A percentile compares a stretch with the other conserved stretches of the same genome.
phyloP scores from a whole-genome alignment of 1,139 yeast genomes.

The Debaryomyces sp. region DNA sequence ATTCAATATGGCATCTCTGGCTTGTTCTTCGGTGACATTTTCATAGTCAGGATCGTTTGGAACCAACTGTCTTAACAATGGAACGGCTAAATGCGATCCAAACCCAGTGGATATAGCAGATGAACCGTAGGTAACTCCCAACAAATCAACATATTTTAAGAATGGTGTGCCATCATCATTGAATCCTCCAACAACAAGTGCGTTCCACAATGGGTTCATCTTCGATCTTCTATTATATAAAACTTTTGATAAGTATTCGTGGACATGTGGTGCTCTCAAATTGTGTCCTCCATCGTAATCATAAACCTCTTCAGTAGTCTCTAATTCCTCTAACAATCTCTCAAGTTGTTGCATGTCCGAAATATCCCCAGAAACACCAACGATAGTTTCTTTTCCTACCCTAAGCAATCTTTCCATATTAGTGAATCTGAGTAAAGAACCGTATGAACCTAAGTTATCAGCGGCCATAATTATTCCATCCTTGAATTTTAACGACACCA shows the following conservation, averaged over 20 bases:
- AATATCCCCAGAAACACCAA: slow-evolving; percentile 94
- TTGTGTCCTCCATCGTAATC: slow-evolving; percentile 76
- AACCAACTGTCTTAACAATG: slow-evolving; percentile 81
- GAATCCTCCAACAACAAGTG: slow-evolving; percentile 87
- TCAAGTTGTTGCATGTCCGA: slow-evolving; percentile 89
- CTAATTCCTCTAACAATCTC: slow-evolving; percentile 75
- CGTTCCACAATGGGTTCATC: slow-evolving; percentile 97
- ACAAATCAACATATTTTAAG: slow-evolving; percentile 82
- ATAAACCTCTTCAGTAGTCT: slow-evolving; percentile 69
- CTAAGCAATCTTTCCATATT: slow-evolving; percentile 81
- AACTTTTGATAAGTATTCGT: slow-evolving; percentile 82
- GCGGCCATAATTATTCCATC: slow-evolving; percentile 95
- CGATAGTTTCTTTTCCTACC: slow-evolving; percentile 84
- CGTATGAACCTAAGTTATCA: slow-evolving; percentile 91
- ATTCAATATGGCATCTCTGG: slow-evolving; percentile 72
- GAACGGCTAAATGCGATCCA: slow-evolving; percentile 93
- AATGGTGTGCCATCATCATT: slow-evolving; percentile 69
- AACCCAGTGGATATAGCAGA: slow-evolving; percentile 96
- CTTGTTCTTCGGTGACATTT: slow-evolving; percentile 71
- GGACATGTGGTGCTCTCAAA: slow-evolving; percentile 83
- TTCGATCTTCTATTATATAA: slow-evolving; percentile 87
- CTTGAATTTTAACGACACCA: slow-evolving; percentile 84
- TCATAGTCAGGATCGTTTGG: slow-evolving; percentile 77
- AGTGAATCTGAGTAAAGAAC: slow-evolving; percentile 85
- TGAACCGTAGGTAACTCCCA: slow-evolving; percentile 88